Base-by-base conservation (phyloP, 768 basidiomycete species). In the Udeniomyces megalosporus region DNA sequence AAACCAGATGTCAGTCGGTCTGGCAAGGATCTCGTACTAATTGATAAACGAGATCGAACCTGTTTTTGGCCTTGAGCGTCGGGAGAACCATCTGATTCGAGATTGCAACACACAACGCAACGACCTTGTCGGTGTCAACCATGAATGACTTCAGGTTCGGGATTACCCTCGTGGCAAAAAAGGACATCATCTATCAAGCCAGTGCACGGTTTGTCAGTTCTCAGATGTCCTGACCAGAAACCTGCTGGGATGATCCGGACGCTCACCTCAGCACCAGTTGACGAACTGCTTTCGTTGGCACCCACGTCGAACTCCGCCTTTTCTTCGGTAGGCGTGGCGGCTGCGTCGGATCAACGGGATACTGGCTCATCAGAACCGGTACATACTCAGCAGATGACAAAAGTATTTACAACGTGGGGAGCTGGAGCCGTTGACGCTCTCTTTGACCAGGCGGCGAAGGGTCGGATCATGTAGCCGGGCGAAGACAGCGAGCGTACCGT, bases 81-180 rank as follows among this genome's bases (percentile, higher is more conserved):
- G 92, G 88, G 45, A 78, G 81, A 34, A 93, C 78, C 47, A 93
- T 80, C 68, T 88, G 88, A 67, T 89, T 86, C 20, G 87, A 78
- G 47, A 97, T 82, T 68, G 86, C 89, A 60, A 78, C 84, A 72
- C 88, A 92, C 6, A 82, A 79, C n/a, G 81, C 78, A 12, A 81
- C 74, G 22, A 91, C 79, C 73, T 83, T 88, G 74, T 97, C 93
- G 42, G 81, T 80, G 66, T 97, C 93, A 67, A 84, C 75, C 57
- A 93, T 75, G 71, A 95, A 83, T 66, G 79, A 81, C 22, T 89
- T 81, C 60, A 93, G 68, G 67, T 81, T 82, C 2, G 90, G 87
- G 12, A 96, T 70, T 34, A 83, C 81, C 32, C 76, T 78, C 0
- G 76, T 76, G 0, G 84, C 84, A 45, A 95, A 76, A 68, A 84